Conservation (phyloP, 2,329 filamentous ascomycete species). For the Epichloe uncinata region DNA sequence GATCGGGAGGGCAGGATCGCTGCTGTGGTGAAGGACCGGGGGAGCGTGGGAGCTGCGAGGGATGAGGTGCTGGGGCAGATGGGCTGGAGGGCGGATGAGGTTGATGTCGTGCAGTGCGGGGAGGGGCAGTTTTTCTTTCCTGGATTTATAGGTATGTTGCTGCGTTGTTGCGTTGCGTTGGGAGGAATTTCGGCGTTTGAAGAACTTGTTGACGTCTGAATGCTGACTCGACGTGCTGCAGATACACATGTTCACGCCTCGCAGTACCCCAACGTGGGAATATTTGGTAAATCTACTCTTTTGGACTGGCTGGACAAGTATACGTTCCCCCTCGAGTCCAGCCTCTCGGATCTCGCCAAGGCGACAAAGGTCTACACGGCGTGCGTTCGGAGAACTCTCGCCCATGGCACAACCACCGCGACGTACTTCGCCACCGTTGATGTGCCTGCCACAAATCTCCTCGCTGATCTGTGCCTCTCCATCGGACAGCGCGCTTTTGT, state of each 20-base stretch:
- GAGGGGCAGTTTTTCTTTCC: slow-evolving; percentile 67
- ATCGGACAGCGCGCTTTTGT: slow-evolving; percentile 82
- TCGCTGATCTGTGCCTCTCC: slow-evolving; percentile 66
- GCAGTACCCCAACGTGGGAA: slow-evolving; percentile 86
- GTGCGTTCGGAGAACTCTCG: slow-evolving; percentile 66
- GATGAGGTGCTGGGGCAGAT: slow-evolving; percentile 24
- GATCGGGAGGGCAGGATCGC: slow-evolving; percentile 35
- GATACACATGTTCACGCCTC: slow-evolving; percentile 94
- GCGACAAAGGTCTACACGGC: slow-evolving; percentile 63
- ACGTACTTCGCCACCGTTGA: slow-evolving; percentile 92
- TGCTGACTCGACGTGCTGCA: slow-evolving; percentile 18
- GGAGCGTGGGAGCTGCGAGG: slow-evolving; percentile 17
- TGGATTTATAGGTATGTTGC: slow-evolving; percentile 56
- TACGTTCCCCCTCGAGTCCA: slow-evolving; percentile 85
- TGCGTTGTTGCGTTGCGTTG: no score
- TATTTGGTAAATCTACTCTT: slow-evolving; percentile 87
- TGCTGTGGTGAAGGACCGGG: slow-evolving; percentile 27
- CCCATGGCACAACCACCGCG: slow-evolving; percentile 84
- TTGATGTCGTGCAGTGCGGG: slow-evolving; percentile 22
- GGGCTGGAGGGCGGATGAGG: slow-evolving; percentile 29
- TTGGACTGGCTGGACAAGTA: slow-evolving; percentile 90
- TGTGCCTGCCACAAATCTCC: slow-evolving; percentile 76
- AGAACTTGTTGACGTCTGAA: background rate
- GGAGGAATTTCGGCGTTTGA: background rate
- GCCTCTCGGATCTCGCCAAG: slow-evolving; percentile 47